Conservation (phyloP, 768 basidiomycete genomes). For the Rhodotorula babjevae region DNA sequence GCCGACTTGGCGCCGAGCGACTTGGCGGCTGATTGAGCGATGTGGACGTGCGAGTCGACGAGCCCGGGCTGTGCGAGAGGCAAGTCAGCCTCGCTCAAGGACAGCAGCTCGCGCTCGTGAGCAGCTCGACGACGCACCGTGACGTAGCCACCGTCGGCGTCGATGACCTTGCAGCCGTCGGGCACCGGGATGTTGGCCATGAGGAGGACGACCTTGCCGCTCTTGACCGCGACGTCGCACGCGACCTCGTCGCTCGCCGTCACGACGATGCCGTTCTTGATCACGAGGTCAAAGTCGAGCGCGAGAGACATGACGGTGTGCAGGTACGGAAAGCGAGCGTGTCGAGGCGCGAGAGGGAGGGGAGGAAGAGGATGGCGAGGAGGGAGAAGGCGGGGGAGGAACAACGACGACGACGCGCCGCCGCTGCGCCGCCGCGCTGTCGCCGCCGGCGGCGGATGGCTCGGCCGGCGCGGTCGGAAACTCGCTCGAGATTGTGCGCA, state of each 20-base stretch:
- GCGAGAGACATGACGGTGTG: neutral
- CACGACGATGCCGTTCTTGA: constrained; percentile 36
- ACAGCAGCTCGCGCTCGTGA: neutral
- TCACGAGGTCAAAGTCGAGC: constrained; percentile 27
- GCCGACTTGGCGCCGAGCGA: constrained; percentile 41
- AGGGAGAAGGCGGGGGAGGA: too few relatives aligned
- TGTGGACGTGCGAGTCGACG: constrained; percentile 49
- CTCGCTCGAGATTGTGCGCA: too few relatives aligned
- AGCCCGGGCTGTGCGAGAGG: constrained; percentile 44
- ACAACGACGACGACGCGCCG: too few relatives aligned
- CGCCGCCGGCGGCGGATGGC: too few relatives aligned
- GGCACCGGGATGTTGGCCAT: constrained; percentile 37
- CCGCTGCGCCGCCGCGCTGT: too few relatives aligned
- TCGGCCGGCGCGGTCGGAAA: too few relatives aligned
- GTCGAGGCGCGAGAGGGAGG: neutral
- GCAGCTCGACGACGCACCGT: constrained; percentile 38
- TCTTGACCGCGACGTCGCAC: constrained; percentile 46
- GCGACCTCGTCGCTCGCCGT: constrained; percentile 28
- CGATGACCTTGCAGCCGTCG: constrained; percentile 44
- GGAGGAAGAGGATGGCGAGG: too few relatives aligned
- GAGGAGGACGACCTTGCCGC: constrained; percentile 46
- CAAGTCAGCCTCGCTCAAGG: too few relatives aligned
- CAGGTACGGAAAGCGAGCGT: neutral
- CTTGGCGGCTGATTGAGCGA: constrained; percentile 44
- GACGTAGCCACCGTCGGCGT: constrained; percentile 48